phyloP scores from a whole-genome alignment of 768 basidiomycete genomes.

The Hebeloma cylindrosporum region DNA sequence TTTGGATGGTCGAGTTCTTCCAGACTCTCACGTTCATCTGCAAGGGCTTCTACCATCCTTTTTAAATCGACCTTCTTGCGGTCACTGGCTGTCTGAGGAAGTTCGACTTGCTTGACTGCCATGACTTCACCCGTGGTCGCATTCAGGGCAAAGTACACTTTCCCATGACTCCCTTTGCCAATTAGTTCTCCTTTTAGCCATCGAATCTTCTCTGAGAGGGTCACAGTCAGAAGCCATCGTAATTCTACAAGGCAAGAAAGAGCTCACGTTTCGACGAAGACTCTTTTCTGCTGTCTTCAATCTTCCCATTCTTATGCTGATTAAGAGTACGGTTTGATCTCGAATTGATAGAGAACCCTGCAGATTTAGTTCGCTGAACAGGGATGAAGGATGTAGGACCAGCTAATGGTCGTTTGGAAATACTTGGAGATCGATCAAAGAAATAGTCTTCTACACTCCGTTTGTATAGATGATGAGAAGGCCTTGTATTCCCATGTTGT shows the following conservation, averaged over 20 bases:
- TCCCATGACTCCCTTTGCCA: conserved; percentile 91
- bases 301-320: too few relatives aligned
- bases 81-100: conserved; percentile 73
- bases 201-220: too few relatives aligned
- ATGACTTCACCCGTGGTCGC: conserved; percentile 90
- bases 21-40: conserved; percentile 83
- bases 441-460: conserved; percentile 1
- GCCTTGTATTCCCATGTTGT: neutral
- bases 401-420: neutral
- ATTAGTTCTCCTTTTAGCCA: conserved; percentile 94
- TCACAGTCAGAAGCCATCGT: too few relatives aligned
- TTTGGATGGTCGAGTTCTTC: conserved; percentile 88
- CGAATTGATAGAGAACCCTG: conserved; percentile 2
- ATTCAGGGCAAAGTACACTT: conserved; percentile 89
- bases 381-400: conserved; percentile 4
- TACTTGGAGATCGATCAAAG: conserved; percentile 1
- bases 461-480: neutral
- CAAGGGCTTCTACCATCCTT: conserved; percentile 70
- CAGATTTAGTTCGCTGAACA: neutral
- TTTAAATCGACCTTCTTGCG: conserved; percentile 60
- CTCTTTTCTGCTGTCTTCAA: neutral
- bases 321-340: neutral
- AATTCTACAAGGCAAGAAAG: neutral
- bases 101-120: conserved; percentile 95
- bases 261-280: neutral